These are phyloP conservation scores for Coemansia sp. DNA, from an alignment of 192 early-diverging fungal species.

Conservation along the genomic window DNA sequence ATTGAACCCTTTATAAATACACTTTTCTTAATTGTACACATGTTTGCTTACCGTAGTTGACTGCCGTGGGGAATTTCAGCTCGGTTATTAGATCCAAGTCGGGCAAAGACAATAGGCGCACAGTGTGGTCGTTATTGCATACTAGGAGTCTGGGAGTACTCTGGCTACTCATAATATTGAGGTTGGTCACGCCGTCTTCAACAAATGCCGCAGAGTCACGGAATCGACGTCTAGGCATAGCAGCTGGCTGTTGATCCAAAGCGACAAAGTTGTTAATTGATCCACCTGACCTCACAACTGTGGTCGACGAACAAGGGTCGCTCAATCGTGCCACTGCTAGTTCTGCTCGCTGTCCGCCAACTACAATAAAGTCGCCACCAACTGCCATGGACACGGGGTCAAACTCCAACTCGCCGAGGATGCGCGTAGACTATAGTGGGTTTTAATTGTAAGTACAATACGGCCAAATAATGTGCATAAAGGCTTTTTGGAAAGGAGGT, in stretches of 20 bases:
- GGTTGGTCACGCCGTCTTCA: slow-evolving; percentile 86
- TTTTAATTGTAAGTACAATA: neutral
- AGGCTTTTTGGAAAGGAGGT: neutral
- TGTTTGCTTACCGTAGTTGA: slow-evolving; percentile 75
- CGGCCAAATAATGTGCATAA: slow-evolving; percentile 15
- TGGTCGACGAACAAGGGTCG: slow-evolving; percentile 29
- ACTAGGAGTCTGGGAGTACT: slow-evolving; percentile 75
- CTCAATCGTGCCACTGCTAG: slow-evolving; percentile 68
- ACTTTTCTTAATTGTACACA: neutral
- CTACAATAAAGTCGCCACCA: slow-evolving; percentile 83
- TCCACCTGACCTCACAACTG: slow-evolving; percentile 36
- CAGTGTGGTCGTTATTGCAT: slow-evolving; percentile 93
- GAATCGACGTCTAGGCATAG: slow-evolving; percentile 35
- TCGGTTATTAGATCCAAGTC: slow-evolving; percentile 72
- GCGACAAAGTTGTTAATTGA: slow-evolving; percentile 56
- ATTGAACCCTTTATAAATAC: neutral
- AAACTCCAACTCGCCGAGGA: slow-evolving; percentile 77
- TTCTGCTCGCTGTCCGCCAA: slow-evolving; percentile 89
- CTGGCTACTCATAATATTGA: slow-evolving; percentile 49
- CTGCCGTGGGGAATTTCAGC: slow-evolving; percentile 83
- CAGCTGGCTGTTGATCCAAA: slow-evolving; percentile 31
- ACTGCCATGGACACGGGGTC: slow-evolving; percentile 76
- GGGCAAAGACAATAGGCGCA: slow-evolving; percentile 87
- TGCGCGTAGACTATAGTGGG: slow-evolving; percentile 52
- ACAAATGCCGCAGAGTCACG: slow-evolving; percentile 58